Percentiles rank a stretch among this genome's conserved stretches.
Conservation (phyloP, 805 yeast species). For the Candida manassasensis region DNA sequence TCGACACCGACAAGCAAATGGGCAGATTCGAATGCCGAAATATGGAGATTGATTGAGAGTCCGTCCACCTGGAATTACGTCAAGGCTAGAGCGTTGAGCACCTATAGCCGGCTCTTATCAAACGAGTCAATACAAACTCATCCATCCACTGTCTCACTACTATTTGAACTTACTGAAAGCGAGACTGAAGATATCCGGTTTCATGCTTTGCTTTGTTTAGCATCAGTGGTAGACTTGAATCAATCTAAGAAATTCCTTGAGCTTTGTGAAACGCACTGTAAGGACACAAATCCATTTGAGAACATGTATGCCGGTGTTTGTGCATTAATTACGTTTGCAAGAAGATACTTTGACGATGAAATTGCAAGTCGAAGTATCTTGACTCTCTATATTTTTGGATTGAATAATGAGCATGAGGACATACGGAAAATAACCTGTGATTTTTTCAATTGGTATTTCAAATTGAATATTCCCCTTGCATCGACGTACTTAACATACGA, state of each 20-base stretch:
- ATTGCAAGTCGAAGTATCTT: background rate
- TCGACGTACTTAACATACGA: conserved; percentile 1
- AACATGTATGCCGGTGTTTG: background rate
- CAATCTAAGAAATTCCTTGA: background rate
- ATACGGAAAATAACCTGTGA: conserved; percentile 1
- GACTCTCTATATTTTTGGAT: background rate
- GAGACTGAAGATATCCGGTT: background rate
- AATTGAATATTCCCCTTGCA: background rate
- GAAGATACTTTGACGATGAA: background rate
- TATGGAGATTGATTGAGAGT: conserved; percentile 1
- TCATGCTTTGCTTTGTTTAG: conserved; percentile 3
- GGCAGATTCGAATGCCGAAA: background rate
- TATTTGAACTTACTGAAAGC: background rate
- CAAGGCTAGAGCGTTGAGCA: background rate
- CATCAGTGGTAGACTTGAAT: background rate
- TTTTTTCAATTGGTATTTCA: background rate
- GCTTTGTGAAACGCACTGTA: background rate
- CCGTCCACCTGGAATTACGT: conserved; percentile 1
- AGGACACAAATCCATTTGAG: conserved; percentile 1
- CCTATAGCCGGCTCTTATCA: background rate
- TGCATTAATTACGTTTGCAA: background rate
- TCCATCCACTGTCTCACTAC: background rate
- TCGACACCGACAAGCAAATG: background rate
- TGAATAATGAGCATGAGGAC: conserved; percentile 4
- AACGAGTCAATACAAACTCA: no score